phyloP scores from a whole-genome alignment of 768 basidiomycete genomes.

The Tricholoma furcatifolium region DNA sequence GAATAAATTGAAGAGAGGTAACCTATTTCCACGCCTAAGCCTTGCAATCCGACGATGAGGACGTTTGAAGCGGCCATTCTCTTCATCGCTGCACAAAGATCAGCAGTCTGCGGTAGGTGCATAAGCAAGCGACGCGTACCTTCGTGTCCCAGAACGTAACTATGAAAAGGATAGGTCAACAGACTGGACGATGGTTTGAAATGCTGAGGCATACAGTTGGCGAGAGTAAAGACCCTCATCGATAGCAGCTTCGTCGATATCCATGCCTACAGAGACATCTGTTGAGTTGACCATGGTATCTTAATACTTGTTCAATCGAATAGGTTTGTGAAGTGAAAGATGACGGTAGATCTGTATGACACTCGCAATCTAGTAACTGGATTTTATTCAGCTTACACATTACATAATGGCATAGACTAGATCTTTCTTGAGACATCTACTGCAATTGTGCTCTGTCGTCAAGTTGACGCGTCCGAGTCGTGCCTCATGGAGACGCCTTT shows the following conservation, averaged over 20 bases:
- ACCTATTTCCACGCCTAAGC: conserved; percentile 95
- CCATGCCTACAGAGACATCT: conserved; percentile 58
- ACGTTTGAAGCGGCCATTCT: conserved; percentile 97
- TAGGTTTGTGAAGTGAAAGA: conserved; percentile 14
- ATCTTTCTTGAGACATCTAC: too few relatives aligned
- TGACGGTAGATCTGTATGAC: not conserved
- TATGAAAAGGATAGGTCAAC: conserved; percentile 27
- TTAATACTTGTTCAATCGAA: conserved; percentile 11
- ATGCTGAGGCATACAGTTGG: conserved; percentile 65
- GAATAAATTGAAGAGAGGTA: conserved; percentile 7
- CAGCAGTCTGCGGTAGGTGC: conserved; percentile 4
- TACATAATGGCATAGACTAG: too few relatives aligned
- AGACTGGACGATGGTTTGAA: conserved; percentile 11
- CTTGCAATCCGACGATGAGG: conserved; percentile 87
- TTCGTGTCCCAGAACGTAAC: conserved; percentile 97
- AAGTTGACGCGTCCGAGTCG: too few relatives aligned
- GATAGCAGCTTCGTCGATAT: conserved; percentile 83
- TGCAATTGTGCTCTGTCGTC: too few relatives aligned
- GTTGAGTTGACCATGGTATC: conserved; percentile 36
- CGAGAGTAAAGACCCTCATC: conserved; percentile 94
- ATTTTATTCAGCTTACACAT: conserved; percentile 7
- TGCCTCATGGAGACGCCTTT: too few relatives aligned
- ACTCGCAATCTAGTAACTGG: not conserved
- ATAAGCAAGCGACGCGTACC: conserved; percentile 41
- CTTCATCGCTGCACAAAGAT: conserved; percentile 82